Evolutionary conservation across 2,329 filamentous ascomycete species (phyloP).

Genomic region (Westerdykella aurantiaca): DNA sequence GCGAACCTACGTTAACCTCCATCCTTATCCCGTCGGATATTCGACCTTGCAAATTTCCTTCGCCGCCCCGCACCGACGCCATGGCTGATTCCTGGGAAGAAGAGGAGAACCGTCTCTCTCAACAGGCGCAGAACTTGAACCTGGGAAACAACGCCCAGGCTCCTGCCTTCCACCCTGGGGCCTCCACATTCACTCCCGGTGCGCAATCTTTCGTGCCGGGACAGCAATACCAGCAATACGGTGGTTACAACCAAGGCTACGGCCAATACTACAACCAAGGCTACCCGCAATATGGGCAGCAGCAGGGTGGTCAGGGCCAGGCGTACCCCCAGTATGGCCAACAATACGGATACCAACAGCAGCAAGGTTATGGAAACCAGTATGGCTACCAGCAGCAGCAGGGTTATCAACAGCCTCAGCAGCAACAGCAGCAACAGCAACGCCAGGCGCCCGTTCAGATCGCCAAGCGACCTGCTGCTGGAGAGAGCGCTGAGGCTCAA

Average conservation of each 20-base stretch:
- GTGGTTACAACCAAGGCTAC: conserved; percentile 38
- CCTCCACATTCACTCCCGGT: conserved; percentile 66
- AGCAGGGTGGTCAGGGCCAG: conserved; percentile 11
- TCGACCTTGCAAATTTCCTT: background rate
- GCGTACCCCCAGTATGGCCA: conserved; percentile 46
- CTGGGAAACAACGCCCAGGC: conserved; percentile 26
- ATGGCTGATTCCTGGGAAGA: conserved; percentile 97
- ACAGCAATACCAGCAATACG: conserved; percentile 58
- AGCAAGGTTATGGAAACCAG: conserved; percentile 22
- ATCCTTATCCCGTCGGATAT: background rate
- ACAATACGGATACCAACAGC: conserved; percentile 19
- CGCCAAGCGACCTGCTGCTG: conserved; percentile 54
- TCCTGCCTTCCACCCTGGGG: conserved; percentile 59
- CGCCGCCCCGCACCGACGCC: conserved; percentile 17
- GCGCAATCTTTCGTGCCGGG: conserved; percentile 67
- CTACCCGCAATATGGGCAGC: conserved; percentile 16
- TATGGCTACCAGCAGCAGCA: conserved; percentile 32
- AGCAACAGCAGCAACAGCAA: conserved; percentile 31
- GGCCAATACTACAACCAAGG: conserved; percentile 43
- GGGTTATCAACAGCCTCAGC: conserved; percentile 46
- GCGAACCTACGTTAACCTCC: background rate
- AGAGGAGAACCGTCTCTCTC: conserved; percentile 73
- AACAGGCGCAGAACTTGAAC: conserved; percentile 48
- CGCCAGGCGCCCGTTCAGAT: conserved; percentile 53
- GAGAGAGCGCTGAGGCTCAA: conserved; percentile 40